Percentiles rank a stretch among this genome's conserved stretches.
Conservation (phyloP, 768 basidiomycete genomes). For the Megacollybia marginata region DNA sequence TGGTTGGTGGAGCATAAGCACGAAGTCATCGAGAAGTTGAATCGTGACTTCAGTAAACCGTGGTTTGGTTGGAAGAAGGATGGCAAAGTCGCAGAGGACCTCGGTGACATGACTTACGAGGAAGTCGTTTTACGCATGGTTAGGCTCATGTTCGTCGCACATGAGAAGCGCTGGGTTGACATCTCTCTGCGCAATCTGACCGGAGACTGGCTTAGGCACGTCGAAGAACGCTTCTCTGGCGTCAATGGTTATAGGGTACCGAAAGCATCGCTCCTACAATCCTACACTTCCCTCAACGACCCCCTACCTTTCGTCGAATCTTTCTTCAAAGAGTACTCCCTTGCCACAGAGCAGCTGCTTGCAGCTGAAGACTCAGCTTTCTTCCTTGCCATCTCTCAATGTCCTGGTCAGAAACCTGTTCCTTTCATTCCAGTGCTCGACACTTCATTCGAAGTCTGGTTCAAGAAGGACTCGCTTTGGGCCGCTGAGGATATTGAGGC, state of each 20-base stretch:
- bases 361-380: slow-evolving; percentile 91
- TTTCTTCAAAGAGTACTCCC: slow-evolving; percentile 83
- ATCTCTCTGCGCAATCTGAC: slow-evolving; percentile 84
- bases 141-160: slow-evolving; percentile 87
- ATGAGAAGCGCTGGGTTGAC: slow-evolving; percentile 93
- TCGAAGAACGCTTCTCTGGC: slow-evolving; percentile 92
- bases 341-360: slow-evolving; percentile 79
- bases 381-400: slow-evolving; percentile 93
- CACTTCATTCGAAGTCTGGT: slow-evolving; percentile 94
- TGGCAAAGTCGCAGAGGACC: slow-evolving; percentile 72
- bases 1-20: slow-evolving; percentile 87
- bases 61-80: slow-evolving; percentile 99
- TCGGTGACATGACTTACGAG: slow-evolving; percentile 98
- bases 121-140: slow-evolving; percentile 90
- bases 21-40: slow-evolving; percentile 86
- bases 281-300: slow-evolving; percentile 78
- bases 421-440: slow-evolving; percentile 98
- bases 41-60: slow-evolving; percentile 92
- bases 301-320: slow-evolving; percentile 67
- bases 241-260: slow-evolving; percentile 58
- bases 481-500: slow-evolving; percentile 97
- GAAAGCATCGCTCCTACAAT: slow-evolving; percentile 81
- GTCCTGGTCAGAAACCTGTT: slow-evolving; percentile 95
- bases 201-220: slow-evolving; percentile 93
- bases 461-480: slow-evolving; percentile 99